Evolutionary conservation across 192 early-diverging fungal species (phyloP).

Genomic region (Piromyces sp.): DNA sequence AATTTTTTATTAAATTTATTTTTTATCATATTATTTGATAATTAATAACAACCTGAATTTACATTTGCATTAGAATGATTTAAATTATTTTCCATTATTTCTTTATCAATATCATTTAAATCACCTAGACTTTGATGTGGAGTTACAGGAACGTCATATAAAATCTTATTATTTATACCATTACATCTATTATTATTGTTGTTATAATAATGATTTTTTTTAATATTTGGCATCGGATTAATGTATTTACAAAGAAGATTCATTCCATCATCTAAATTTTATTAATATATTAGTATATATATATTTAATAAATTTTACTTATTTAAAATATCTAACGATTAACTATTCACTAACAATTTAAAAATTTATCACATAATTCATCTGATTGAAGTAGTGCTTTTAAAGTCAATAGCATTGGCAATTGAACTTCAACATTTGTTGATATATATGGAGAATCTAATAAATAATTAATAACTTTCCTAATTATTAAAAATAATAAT

Average conservation of each 20-base stretch:
- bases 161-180: not conserved
- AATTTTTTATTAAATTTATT: too few relatives aligned
- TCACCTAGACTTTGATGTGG: not conserved
- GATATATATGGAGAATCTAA: not conserved
- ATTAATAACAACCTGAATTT: too few relatives aligned
- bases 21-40: too few relatives aligned
- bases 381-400: not conserved
- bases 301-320: too few relatives aligned
- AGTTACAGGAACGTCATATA: not conserved
- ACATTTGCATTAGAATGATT: too few relatives aligned
- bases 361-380: not conserved
- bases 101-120: not conserved
- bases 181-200: too few relatives aligned
- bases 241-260: not conserved
- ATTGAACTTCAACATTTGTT: not conserved
- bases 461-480: not conserved
- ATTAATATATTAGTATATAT: too few relatives aligned
- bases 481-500: not conserved
- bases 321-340: too few relatives aligned
- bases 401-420: not conserved
- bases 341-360: not conserved
- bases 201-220: not conserved
- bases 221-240: not conserved
- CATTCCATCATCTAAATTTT: not conserved
- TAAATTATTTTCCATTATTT: too few relatives aligned